Conservation (phyloP, 1,284 basidiomycete genomes). For the Schizophyllum amplum region DNA sequence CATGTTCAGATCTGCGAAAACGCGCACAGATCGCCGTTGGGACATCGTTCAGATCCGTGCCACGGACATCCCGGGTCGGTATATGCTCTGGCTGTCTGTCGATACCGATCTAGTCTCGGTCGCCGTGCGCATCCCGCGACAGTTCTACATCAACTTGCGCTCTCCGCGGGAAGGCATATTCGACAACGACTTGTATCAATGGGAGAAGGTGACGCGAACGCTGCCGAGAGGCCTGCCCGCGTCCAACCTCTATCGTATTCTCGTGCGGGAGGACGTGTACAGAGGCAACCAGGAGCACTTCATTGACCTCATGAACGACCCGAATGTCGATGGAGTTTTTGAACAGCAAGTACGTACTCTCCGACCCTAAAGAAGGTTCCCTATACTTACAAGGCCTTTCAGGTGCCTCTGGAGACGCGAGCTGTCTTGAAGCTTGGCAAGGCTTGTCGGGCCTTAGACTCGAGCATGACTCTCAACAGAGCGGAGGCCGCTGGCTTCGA, state of each 20-base stretch:
- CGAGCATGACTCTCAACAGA: conserved; percentile 69
- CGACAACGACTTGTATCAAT: conserved; percentile 59
- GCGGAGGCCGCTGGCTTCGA: conserved; percentile 84
- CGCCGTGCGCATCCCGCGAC: conserved; percentile 79
- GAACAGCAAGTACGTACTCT: conserved; percentile 69
- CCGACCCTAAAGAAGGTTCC: background rate
- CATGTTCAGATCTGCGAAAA: conserved; percentile 72
- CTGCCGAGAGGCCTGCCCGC: conserved; percentile 78
- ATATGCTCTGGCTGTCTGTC: conserved; percentile 84
- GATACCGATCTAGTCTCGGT: conserved; percentile 76
- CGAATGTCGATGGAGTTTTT: conserved; percentile 93
- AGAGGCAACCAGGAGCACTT: conserved; percentile 86
- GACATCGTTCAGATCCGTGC: conserved; percentile 89
- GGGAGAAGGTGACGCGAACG: conserved; percentile 69
- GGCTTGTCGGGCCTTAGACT: conserved; percentile 66
- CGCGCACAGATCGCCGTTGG: conserved; percentile 74
- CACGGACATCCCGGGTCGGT: conserved; percentile 75
- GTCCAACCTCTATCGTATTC: conserved; percentile 77
- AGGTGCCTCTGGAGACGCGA: conserved; percentile 84
- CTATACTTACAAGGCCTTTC: background rate
- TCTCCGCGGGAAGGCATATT: conserved; percentile 59
- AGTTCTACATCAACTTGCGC: conserved; percentile 92
- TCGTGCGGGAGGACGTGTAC: conserved; percentile 81
- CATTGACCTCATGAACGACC: conserved; percentile 86
- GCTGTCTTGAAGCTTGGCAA: conserved; percentile 83